These are phyloP conservation scores for Cercospora sojina DNA, from an alignment of 2,329 filamentous ascomycete species.

Conservation along the genomic window DNA sequence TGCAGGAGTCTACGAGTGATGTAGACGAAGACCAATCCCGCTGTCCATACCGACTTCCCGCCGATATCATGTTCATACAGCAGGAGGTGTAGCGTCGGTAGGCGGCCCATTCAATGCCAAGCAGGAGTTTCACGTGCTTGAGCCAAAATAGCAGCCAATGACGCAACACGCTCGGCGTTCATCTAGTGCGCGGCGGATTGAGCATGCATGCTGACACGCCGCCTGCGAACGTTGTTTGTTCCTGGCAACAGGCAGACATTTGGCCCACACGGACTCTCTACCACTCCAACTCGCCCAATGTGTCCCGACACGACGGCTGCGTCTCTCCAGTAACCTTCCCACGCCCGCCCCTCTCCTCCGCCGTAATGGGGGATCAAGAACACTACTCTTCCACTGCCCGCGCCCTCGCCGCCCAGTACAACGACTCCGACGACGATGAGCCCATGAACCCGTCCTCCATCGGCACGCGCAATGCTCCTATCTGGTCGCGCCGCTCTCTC, in stretches of 20 bases:
- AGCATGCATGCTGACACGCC: not conserved
- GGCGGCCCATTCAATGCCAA: not conserved
- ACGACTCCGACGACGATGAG: constrained; percentile 21
- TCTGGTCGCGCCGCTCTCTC: constrained; percentile 23
- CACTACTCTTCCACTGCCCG: constrained; percentile 52
- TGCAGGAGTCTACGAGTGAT: not conserved
- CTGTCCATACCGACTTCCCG: not conserved
- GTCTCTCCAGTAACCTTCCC: constrained; percentile 3
- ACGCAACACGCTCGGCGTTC: not conserved
- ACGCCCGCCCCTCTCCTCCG: not conserved
- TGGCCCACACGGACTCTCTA: not conserved
- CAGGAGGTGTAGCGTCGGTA: not conserved
- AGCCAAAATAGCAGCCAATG: not conserved
- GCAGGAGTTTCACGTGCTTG: not conserved
- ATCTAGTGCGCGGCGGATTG: not conserved
- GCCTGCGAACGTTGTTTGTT: not conserved
- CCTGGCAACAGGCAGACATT: not conserved
- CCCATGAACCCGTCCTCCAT: constrained; percentile 40
- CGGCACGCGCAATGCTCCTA: constrained; percentile 36
- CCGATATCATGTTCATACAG: not conserved
- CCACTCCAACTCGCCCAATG: constrained; percentile 5
- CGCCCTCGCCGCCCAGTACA: constrained; percentile 53
- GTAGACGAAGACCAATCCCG: not conserved
- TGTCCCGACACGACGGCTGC: not conserved
- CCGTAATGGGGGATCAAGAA: constrained; percentile 37